Conservation (phyloP, 2,329 filamentous ascomycete species). For the Ophiostoma pallidulum region DNA sequence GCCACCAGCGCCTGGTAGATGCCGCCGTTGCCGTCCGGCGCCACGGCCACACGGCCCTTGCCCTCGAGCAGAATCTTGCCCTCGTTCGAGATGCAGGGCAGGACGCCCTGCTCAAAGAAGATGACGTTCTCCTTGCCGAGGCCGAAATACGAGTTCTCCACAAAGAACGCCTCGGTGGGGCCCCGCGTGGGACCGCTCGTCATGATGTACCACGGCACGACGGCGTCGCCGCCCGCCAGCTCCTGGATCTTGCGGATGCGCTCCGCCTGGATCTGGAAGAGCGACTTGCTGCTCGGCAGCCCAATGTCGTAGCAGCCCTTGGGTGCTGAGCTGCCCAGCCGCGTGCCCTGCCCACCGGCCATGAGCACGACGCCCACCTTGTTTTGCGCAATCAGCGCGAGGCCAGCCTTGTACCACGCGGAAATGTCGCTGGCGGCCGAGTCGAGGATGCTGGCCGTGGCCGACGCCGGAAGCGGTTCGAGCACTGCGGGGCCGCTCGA, state of each 20-base stretch:
- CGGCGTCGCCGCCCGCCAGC: slow-evolving; percentile 48
- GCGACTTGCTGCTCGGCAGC: slow-evolving; percentile 80
- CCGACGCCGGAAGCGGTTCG: slow-evolving; percentile 79
- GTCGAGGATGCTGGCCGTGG: slow-evolving; percentile 85
- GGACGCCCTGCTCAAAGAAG: slow-evolving; percentile 93
- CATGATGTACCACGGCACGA: slow-evolving; percentile 98
- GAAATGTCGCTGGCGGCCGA: slow-evolving; percentile 68
- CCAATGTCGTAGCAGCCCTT: slow-evolving; percentile 98
- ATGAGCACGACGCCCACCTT: slow-evolving; percentile 84
- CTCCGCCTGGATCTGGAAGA: slow-evolving; percentile 97
- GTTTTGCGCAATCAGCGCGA: slow-evolving; percentile 71
- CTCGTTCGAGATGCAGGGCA: slow-evolving; percentile 95
- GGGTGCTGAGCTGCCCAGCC: slow-evolving; percentile 85
- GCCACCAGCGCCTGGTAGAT: slow-evolving; percentile 86
- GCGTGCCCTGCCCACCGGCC: slow-evolving; percentile 93
- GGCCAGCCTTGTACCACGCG: slow-evolving; percentile 72
- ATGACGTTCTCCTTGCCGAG: slow-evolving; percentile 74
- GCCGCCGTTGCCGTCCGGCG: slow-evolving; percentile 93
- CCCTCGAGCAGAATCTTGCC: slow-evolving; percentile 92
- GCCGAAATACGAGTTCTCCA: slow-evolving; percentile 84
- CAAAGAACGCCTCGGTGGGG: slow-evolving; percentile 89
- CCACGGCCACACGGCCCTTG: slow-evolving; percentile 86
- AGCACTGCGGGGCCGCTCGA: slow-evolving; percentile 49
- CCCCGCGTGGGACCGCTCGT: slow-evolving; percentile 88
- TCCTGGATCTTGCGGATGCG: slow-evolving; percentile 78